Conservation (phyloP, 1,284 basidiomycete species). For the Phellopilus nigrolimitatus region DNA sequence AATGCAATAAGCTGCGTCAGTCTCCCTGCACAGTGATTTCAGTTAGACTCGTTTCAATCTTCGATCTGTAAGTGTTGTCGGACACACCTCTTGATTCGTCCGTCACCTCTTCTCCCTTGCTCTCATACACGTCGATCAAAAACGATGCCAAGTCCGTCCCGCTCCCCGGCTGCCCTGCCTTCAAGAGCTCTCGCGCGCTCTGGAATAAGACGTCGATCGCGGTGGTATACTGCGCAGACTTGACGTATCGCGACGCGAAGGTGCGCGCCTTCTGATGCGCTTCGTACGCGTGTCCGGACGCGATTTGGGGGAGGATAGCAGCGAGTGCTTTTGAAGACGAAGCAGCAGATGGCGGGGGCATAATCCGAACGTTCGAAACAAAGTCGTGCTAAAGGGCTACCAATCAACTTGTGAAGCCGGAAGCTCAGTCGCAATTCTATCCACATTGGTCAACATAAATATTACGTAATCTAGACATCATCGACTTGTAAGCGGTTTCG, state of each 20-base stretch:
- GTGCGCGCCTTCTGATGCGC: conserved; percentile 95
- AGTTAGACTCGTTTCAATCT: background rate
- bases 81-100: conserved; percentile 74
- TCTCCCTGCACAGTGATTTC: conserved; percentile 47
- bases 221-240: conserved; percentile 72
- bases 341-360: conserved; percentile 25
- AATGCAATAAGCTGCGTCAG: conserved; percentile 80
- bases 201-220: conserved; percentile 89
- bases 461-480: too few species aligned
- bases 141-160: conserved; percentile 79
- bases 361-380: too few species aligned
- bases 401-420: too few species aligned
- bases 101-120: conserved; percentile 57
- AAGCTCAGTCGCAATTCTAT: too few species aligned
- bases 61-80: conserved; percentile 23
- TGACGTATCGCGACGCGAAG: conserved; percentile 81
- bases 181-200: conserved; percentile 77
- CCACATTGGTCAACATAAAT: too few species aligned
- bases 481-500: too few species aligned
- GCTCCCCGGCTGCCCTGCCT: conserved; percentile 81
- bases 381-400: too few species aligned
- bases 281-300: conserved; percentile 72
- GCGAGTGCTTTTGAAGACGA: conserved; percentile 63
- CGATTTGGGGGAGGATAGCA: conserved; percentile 72
- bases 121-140: conserved; percentile 77